These are phyloP conservation scores for Aphanomyces euteiches DNA, from an alignment of 352 stramenopile genomes.

Conservation along the genomic window DNA sequence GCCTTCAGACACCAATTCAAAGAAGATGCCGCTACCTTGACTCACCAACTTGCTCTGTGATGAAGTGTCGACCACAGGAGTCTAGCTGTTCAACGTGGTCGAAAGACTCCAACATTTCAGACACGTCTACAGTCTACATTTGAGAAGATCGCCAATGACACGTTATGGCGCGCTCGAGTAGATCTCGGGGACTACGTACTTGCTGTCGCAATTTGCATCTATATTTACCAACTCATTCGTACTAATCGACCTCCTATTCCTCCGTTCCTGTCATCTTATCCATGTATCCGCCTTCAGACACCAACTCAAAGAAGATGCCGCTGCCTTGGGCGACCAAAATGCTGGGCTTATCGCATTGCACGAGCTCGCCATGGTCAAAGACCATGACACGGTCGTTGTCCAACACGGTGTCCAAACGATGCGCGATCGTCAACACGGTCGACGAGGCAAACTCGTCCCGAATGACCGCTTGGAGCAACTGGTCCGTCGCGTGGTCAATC, in stretches of 20 bases:
- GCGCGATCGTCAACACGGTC: conserved; percentile 96
- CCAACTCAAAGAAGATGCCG: conserved; percentile 45
- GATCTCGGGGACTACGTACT: too few relatives aligned
- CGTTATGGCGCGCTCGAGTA: too few relatives aligned
- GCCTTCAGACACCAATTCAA: conserved; percentile 43
- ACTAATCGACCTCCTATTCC: too few relatives aligned
- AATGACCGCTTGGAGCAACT: conserved; percentile 74
- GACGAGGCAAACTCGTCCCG: conserved; percentile 82
- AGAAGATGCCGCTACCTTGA: conserved; percentile 41
- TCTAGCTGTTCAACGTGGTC: too few relatives aligned
- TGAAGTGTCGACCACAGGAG: too few relatives aligned
- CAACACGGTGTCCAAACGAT: conserved; percentile 97
- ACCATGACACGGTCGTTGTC: conserved; percentile 96
- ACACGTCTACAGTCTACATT: too few relatives aligned
- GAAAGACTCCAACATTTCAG: too few relatives aligned
- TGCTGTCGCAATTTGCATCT: too few relatives aligned
- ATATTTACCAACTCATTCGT: too few relatives aligned
- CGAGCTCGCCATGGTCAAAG: conserved; percentile 87
- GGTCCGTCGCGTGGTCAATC: conserved; percentile 79
- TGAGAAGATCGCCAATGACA: too few relatives aligned
- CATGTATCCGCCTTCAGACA: conserved; percentile 41
- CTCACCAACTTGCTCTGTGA: too few relatives aligned
- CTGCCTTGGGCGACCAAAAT: conserved; percentile 47
- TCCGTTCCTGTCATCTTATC: too few relatives aligned
- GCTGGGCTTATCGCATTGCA: conserved; percentile 78